phyloP scores from a whole-genome alignment of 164 flowering plant genomes.

The Stephania japonica region DNA sequence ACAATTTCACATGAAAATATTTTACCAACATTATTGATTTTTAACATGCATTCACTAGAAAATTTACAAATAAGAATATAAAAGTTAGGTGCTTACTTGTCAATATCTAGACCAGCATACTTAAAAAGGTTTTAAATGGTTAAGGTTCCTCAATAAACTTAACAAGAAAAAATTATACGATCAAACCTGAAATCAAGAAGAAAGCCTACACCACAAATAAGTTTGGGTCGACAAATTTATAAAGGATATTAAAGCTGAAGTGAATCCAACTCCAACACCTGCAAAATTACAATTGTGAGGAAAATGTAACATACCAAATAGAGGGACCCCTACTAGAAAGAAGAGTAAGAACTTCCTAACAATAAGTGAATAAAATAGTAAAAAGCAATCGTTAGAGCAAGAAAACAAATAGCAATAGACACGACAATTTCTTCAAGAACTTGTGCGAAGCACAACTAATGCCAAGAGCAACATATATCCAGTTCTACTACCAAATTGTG shows the following conservation, averaged over 20 bases:
- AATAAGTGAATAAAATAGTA: not conserved
- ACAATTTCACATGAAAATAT: constrained; percentile 3
- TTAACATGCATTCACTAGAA: not conserved
- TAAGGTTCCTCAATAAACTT: constrained; percentile 44
- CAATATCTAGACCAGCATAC: constrained; percentile 97
- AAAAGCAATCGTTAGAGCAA: not conserved
- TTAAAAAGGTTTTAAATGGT: constrained; percentile 76
- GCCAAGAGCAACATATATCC: no score
- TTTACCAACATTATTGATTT: not conserved
- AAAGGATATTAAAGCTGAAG: constrained; percentile 97
- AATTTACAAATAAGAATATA: not conserved
- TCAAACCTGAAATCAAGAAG: not conserved
- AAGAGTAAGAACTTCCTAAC: no score
- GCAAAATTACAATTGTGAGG: constrained; percentile 20
- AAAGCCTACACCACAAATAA: not conserved
- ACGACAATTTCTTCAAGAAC: not conserved
- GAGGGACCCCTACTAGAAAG: not conserved
- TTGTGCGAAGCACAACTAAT: no score
- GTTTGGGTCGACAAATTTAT: not conserved
- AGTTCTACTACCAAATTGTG: no score
- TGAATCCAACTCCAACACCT: constrained; percentile 99
- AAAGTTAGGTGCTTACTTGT: constrained; percentile 57
- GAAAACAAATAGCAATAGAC: not conserved
- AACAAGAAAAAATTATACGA: not conserved
- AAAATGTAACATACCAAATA: constrained; percentile 2